A percentile compares a stretch with the other conserved stretches of the same genome.
Conservation (phyloP, 129 eudicot species). For the Smallanthus sonchifolius region DNA sequence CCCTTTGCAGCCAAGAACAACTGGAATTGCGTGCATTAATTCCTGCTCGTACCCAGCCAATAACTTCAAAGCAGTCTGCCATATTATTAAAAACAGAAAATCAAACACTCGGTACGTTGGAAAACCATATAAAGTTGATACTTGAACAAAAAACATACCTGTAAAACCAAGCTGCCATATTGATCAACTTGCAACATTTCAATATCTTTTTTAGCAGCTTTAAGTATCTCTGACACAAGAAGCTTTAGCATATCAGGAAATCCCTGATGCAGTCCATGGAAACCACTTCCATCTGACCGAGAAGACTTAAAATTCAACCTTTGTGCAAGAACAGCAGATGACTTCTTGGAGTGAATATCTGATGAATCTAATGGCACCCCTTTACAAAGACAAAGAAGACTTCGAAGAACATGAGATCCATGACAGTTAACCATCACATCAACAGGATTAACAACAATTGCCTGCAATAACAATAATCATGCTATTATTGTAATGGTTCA, state of each 20-base stretch:
- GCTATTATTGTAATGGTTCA: neutral
- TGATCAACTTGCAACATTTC: conserved; percentile 64
- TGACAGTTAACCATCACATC: conserved; percentile 77
- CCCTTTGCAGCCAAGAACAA: conserved; percentile 68
- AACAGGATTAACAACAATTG: conserved; percentile 64
- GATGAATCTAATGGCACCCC: conserved; percentile 74
- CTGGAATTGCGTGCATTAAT: conserved; percentile 53
- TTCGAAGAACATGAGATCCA: conserved; percentile 96
- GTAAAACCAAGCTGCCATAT: conserved; percentile 84
- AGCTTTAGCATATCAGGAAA: conserved; percentile 70
- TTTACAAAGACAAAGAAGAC: conserved; percentile 84
- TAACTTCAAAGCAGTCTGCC: conserved; percentile 82
- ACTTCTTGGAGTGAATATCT: conserved; percentile 68
- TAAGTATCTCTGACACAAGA: conserved; percentile 72
- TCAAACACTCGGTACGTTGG: neutral
- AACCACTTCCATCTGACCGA: conserved; percentile 27
- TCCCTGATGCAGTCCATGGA: conserved; percentile 35
- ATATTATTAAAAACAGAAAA: conserved; percentile 11
- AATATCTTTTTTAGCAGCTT: conserved; percentile 48
- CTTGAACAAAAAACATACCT: conserved; percentile 45
- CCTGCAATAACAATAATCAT: conserved; percentile 26
- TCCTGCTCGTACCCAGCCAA: conserved; percentile 65
- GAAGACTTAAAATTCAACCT: conserved; percentile 54
- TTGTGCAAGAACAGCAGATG: conserved; percentile 63
- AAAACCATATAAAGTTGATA: neutral